phyloP scores from a whole-genome alignment of 225 moss, liverwort and hornwort genomes.

The Pseudisothecium myosuroides region DNA sequence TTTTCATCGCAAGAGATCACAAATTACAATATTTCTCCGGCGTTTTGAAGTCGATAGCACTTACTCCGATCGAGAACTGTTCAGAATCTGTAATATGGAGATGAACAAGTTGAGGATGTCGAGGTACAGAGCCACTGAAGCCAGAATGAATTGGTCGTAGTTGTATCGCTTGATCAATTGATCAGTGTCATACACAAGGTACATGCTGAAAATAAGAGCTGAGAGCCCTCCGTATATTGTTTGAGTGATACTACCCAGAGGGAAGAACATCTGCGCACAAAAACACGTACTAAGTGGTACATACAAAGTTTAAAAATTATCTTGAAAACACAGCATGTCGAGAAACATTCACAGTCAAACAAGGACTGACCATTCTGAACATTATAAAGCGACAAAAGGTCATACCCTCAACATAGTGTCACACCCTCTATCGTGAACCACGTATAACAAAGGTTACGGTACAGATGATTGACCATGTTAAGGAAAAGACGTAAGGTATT shows the following conservation, averaged over 20 bases:
- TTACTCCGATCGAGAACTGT: constrained; percentile 48
- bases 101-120: constrained; percentile 96
- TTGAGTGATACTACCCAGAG: constrained; percentile 56
- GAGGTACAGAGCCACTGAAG: constrained; percentile 84
- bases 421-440: neutral
- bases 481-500: neutral
- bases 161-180: constrained; percentile 86
- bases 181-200: constrained; percentile 91
- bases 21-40: neutral
- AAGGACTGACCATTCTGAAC: neutral
- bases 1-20: neutral
- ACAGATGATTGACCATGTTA: neutral
- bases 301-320: neutral
- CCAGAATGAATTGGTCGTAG: constrained; percentile 85
- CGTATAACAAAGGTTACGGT: neutral
- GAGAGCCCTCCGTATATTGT: constrained; percentile 78
- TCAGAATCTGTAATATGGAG: constrained; percentile 68
- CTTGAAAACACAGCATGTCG: neutral
- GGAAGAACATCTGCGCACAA: constrained; percentile 54
- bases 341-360: neutral
- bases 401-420: neutral
- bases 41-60: neutral
- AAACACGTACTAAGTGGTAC: neutral
- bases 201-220: constrained; percentile 77
- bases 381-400: neutral